These are phyloP conservation scores for Saposhnikovia divaricata DNA, from an alignment of 129 eudicot species.

Conservation along the genomic window DNA sequence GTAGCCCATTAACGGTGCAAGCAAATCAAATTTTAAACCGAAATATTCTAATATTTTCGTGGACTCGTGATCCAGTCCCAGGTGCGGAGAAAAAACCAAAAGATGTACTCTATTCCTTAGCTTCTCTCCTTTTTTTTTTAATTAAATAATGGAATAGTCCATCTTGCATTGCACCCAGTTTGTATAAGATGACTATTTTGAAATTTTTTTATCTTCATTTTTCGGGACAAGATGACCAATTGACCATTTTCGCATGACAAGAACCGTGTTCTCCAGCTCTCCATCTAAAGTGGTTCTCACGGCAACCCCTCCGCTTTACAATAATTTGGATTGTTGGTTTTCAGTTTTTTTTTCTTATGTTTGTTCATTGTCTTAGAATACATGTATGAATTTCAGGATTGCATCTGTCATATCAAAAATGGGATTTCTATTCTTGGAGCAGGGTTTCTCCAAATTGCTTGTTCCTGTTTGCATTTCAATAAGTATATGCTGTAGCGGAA, in stretches of 20 bases:
- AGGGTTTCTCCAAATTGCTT: slow-evolving; percentile 69
- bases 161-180: neutral
- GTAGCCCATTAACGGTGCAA: neutral
- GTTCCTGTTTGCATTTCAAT: slow-evolving; percentile 78
- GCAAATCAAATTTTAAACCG: neutral
- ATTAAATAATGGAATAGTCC: neutral
- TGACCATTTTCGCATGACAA: neutral
- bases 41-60: neutral
- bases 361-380: neutral
- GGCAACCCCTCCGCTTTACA: neutral
- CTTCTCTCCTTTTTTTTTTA: neutral
- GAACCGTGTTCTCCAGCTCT: neutral
- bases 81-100: neutral
- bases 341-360: neutral
- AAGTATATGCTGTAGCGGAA: slow-evolving; percentile 84
- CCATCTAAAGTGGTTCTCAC: neutral
- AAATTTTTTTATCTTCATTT: neutral
- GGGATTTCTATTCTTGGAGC: slow-evolving; percentile 94
- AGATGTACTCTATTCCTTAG: neutral
- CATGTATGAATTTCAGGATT: slow-evolving; percentile 48
- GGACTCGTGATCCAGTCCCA: neutral
- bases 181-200: neutral
- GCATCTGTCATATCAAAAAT: slow-evolving; percentile 93
- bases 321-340: neutral
- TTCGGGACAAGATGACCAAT: neutral